Conservation (phyloP, 2,329 filamentous ascomycete genomes). For the Cadophora sp. region DNA sequence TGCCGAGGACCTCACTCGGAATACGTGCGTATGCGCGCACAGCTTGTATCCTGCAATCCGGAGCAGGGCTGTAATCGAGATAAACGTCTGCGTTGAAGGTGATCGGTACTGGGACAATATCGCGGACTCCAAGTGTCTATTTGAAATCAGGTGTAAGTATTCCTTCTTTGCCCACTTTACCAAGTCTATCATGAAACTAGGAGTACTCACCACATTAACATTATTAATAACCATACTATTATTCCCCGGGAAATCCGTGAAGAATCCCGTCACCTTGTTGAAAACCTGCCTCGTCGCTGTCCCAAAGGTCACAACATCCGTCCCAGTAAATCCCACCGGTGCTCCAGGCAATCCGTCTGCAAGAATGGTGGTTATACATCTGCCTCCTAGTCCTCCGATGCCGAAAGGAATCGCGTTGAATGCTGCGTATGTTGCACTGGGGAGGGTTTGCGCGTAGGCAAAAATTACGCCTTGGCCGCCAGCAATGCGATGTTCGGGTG, state of each 20-base stretch:
- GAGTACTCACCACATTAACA: neutral
- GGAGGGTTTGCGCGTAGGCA: conserved; percentile 1
- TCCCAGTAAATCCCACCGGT: neutral
- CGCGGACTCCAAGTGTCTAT: neutral
- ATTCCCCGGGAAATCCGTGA: neutral
- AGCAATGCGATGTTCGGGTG: neutral
- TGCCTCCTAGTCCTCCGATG: neutral
- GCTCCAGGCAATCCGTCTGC: neutral
- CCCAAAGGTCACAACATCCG: neutral
- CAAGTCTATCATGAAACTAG: too few species aligned
- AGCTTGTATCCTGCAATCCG: neutral
- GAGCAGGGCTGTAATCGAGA: neutral
- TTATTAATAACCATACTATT: neutral
- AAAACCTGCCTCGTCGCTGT: neutral
- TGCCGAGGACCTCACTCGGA: neutral
- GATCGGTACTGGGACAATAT: neutral
- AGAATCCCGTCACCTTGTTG: neutral
- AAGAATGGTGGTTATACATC: conserved; percentile 1
- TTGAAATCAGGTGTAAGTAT: neutral
- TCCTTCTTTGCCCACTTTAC: too few species aligned
- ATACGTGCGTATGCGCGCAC: neutral
- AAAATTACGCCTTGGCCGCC: neutral
- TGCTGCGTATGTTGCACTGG: neutral
- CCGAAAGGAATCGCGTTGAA: neutral
- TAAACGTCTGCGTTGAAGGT: neutral